Evolutionary conservation across 306 rosid species (phyloP).

Genomic region (Arachis stenosperma): DNA sequence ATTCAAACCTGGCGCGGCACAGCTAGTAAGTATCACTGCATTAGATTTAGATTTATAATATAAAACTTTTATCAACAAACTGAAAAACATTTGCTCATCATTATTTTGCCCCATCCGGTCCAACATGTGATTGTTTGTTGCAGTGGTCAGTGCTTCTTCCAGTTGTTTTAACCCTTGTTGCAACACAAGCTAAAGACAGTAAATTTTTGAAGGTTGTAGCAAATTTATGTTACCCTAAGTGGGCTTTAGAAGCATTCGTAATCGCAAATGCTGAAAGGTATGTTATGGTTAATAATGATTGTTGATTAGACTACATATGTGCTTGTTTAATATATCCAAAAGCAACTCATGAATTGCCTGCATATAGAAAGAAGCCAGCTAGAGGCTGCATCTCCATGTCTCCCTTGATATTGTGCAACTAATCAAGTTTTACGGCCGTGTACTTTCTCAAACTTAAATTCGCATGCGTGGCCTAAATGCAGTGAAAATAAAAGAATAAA

Average conservation of each 20-base stretch:
- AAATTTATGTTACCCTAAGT: slow-evolving; percentile 65
- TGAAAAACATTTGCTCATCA: not conserved
- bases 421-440: not conserved
- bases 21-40: slow-evolving; percentile 56
- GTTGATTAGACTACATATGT: not conserved
- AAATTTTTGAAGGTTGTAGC: slow-evolving; percentile 53
- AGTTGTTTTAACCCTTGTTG: slow-evolving; percentile 71
- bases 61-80: not conserved
- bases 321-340: not conserved
- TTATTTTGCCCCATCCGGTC: slow-evolving; percentile 8
- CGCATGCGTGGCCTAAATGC: not conserved
- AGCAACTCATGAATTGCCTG: not conserved
- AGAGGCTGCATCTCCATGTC: not conserved
- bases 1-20: slow-evolving; percentile 82
- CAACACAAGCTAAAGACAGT: slow-evolving; percentile 57
- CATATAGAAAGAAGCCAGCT: not conserved
- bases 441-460: too few relatives aligned
- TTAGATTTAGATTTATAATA: slow-evolving; percentile 18
- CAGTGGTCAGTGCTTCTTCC: slow-evolving; percentile 85
- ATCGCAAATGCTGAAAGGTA: slow-evolving; percentile 82
- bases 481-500: not conserved
- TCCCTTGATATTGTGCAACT: not conserved
- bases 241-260: slow-evolving; percentile 84
- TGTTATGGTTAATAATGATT: slow-evolving; percentile 2
- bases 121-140: slow-evolving; percentile 42